phyloP scores from a whole-genome alignment of 2,329 filamentous ascomycete genomes.

The Hirsutella rhossiliensis region DNA sequence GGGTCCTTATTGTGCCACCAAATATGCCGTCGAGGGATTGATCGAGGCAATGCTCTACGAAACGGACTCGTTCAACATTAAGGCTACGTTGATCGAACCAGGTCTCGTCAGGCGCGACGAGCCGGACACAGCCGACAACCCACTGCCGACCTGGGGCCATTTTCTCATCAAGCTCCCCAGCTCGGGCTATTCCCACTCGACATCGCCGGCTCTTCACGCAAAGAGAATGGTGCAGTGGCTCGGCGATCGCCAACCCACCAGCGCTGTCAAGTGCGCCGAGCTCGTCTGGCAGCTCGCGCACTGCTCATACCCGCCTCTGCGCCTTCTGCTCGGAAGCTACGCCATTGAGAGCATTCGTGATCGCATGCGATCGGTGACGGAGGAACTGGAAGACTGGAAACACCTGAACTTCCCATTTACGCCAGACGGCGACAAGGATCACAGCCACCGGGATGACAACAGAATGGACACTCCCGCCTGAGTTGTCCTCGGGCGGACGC shows the following conservation, averaged over 20 bases:
- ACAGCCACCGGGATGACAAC: no score
- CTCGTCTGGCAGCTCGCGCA: slow-evolving; percentile 90
- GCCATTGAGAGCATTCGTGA: slow-evolving; percentile 94
- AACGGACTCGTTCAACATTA: slow-evolving; percentile 81
- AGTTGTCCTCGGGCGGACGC: no score
- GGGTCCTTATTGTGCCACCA: slow-evolving; percentile 91
- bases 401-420: slow-evolving; percentile 55
- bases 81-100: slow-evolving; percentile 85
- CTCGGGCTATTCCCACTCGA: slow-evolving; percentile 65
- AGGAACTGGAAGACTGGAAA: slow-evolving; percentile 92
- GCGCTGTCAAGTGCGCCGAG: slow-evolving; percentile 84
- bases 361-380: slow-evolving; percentile 76
- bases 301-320: slow-evolving; percentile 82
- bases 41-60: slow-evolving; percentile 97
- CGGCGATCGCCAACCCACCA: slow-evolving; percentile 82
- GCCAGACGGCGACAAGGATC: no score
- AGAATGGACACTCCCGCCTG: no score
- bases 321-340: slow-evolving; percentile 81
- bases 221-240: slow-evolving; percentile 91
- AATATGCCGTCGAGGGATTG: slow-evolving; percentile 90
- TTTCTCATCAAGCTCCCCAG: slow-evolving; percentile 82
- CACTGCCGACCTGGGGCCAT: slow-evolving; percentile 75
- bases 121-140: slow-evolving; percentile 39
- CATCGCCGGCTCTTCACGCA: slow-evolving; percentile 77
- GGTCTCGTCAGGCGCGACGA: slow-evolving; percentile 83